These are phyloP conservation scores for Thalassiosira exigua DNA, from an alignment of 352 stramenopile species.

Conservation along the genomic window DNA sequence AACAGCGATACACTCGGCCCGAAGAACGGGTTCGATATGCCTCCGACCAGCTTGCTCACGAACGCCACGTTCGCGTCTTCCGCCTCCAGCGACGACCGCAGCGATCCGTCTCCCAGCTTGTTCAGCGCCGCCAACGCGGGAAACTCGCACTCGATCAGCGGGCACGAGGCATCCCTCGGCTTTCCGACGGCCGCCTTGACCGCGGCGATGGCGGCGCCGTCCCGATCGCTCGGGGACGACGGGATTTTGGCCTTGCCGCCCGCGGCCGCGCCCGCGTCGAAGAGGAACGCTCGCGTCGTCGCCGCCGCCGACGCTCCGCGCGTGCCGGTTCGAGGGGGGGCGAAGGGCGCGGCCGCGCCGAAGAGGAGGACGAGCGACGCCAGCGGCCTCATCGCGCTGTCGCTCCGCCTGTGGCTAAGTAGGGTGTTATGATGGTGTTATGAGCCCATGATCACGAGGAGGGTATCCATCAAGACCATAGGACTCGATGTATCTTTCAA, in stretches of 20 bases:
- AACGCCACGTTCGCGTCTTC: conserved; percentile 77
- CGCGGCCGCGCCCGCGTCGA: conserved; percentile 16
- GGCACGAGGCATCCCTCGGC: conserved; percentile 45
- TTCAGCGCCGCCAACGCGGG: conserved; percentile 66
- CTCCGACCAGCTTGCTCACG: conserved; percentile 53
- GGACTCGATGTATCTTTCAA: too few species aligned
- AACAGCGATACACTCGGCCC: conserved; percentile 61
- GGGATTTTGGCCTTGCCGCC: conserved; percentile 23
- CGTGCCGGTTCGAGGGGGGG: too few species aligned
- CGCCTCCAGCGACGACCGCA: conserved; percentile 69
- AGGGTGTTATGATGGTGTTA: too few species aligned
- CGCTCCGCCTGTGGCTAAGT: too few species aligned
- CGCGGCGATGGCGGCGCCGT: conserved; percentile 62
- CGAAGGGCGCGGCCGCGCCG: too few species aligned
- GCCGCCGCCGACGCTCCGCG: neutral
- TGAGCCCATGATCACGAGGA: too few species aligned
- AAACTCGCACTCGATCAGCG: conserved; percentile 80
- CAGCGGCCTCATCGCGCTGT: too few species aligned
- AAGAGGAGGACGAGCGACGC: too few species aligned
- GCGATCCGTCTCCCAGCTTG: conserved; percentile 75
- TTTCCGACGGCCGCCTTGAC: conserved; percentile 65
- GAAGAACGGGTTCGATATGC: conserved; percentile 49
- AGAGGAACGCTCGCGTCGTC: conserved; percentile 24
- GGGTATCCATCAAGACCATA: too few species aligned
- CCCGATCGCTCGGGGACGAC: conserved; percentile 23